Conservation (phyloP, 352 stramenopile species). For the Phytopythium boreale region DNA sequence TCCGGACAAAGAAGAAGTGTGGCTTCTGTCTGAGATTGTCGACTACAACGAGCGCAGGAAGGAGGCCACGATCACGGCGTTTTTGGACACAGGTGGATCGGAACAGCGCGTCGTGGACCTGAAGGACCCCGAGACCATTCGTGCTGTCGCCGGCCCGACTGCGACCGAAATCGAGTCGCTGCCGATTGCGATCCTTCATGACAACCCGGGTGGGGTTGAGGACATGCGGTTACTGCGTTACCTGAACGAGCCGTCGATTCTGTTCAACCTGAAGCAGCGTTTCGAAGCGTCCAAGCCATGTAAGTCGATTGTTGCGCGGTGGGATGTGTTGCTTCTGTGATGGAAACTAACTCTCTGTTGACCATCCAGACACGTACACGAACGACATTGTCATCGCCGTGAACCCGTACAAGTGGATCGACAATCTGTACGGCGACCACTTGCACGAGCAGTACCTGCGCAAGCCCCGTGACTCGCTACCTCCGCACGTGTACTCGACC, state of each 20-base stretch:
- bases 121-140: slow-evolving; percentile 83
- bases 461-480: slow-evolving; percentile 60
- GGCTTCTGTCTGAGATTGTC: slow-evolving; percentile 78
- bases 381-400: slow-evolving; percentile 98
- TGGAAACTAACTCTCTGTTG: neutral
- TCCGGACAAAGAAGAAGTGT: slow-evolving; percentile 84
- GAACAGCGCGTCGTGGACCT: slow-evolving; percentile 77
- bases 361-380: slow-evolving; percentile 90
- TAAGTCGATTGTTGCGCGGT: slow-evolving; percentile 17
- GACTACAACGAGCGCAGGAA: slow-evolving; percentile 83
- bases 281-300: slow-evolving; percentile 91
- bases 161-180: slow-evolving; percentile 83
- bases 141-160: slow-evolving; percentile 65
- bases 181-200: slow-evolving; percentile 77
- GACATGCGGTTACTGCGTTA: slow-evolving; percentile 88
- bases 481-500: slow-evolving; percentile 84
- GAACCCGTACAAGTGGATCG: slow-evolving; percentile 96
- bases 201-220: slow-evolving; percentile 72
- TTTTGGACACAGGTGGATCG: slow-evolving; percentile 56
- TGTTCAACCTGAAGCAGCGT: slow-evolving; percentile 92
- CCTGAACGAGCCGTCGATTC: slow-evolving; percentile 91
- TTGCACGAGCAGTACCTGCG: slow-evolving; percentile 81
- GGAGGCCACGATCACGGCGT: slow-evolving; percentile 73
- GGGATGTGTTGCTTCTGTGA: neutral
- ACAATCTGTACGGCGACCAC: slow-evolving; percentile 89